phyloP scores from a whole-genome alignment of 345 rosid species.

The Syzygium aromaticum region DNA sequence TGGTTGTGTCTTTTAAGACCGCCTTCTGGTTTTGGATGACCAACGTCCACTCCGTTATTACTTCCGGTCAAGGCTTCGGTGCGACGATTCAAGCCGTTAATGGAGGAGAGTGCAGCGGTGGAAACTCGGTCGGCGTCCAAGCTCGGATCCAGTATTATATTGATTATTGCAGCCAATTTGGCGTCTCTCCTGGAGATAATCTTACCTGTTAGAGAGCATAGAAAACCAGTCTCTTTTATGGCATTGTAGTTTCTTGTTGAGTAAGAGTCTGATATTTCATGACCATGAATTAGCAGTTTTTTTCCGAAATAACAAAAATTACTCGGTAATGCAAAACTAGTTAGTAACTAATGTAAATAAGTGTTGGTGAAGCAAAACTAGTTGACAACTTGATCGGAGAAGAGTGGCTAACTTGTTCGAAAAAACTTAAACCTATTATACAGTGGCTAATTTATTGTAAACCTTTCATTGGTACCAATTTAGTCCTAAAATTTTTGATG shows the following conservation, averaged over 20 bases:
- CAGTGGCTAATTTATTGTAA: no score
- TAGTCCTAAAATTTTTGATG: no score
- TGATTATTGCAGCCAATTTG: constrained; percentile 22
- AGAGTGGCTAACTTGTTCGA: no score
- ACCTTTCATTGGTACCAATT: no score
- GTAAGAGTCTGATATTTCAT: no score
- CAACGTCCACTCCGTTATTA: constrained; percentile 21
- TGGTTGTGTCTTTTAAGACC: constrained; percentile 30
- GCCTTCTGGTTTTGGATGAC: constrained; percentile 55
- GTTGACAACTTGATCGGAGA: no score
- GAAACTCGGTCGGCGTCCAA: constrained; percentile 15
- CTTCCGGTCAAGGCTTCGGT: constrained; percentile 35
- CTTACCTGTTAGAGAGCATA: neutral
- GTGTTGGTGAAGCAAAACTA: no score
- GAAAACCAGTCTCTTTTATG: neutral
- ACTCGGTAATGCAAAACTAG: neutral
- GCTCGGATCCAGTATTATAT: constrained; percentile 25
- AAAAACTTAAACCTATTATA: no score
- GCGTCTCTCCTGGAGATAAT: neutral
- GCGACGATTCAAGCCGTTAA: constrained; percentile 40
- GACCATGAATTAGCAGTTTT: neutral
- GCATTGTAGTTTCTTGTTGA: neutral
- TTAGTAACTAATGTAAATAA: neutral
- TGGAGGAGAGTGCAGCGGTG: constrained; percentile 36
- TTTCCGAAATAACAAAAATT: neutral